Evolutionary conservation across 176 grass and related monocot genomes (phyloP).

Genomic region (bread wheat (Triticum aestivum)): DNA sequence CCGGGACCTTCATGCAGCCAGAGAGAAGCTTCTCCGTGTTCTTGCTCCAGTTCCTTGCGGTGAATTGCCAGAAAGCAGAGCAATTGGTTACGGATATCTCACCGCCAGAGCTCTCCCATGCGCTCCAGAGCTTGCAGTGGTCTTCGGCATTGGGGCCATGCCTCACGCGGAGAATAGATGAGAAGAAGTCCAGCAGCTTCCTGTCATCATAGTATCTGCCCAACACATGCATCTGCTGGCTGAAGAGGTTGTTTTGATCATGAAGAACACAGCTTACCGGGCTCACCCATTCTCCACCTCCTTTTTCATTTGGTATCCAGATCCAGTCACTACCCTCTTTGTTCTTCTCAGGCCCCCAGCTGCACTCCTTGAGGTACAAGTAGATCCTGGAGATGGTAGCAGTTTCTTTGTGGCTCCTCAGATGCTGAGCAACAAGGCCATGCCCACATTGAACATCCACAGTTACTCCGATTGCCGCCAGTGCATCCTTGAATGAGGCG

Average conservation of each 20-base stretch:
- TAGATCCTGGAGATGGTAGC: conserved; percentile 59
- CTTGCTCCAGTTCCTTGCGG: conserved; percentile 39
- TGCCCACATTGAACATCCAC: conserved; percentile 31
- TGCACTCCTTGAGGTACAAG: conserved; percentile 35
- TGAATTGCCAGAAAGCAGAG: conserved; percentile 56
- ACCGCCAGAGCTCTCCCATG: conserved; percentile 44
- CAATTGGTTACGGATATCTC: conserved; percentile 33
- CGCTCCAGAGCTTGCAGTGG: conserved; percentile 49
- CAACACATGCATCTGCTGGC: conserved; percentile 39
- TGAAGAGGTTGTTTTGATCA: conserved; percentile 50
- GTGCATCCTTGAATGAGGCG: conserved; percentile 30
- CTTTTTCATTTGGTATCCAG: conserved; percentile 45
- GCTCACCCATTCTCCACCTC: conserved; percentile 52
- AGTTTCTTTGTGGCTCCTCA: conserved; percentile 39
- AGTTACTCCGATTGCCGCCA: conserved; percentile 42
- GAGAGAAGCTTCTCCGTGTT: conserved; percentile 24
- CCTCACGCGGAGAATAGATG: conserved; percentile 34
- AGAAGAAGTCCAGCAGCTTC: conserved; percentile 50
- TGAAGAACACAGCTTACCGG: conserved; percentile 40
- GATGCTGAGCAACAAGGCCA: conserved; percentile 39
- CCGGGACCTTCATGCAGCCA: conserved; percentile 48
- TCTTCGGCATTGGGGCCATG: conserved; percentile 35
- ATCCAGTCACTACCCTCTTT: conserved; percentile 27
- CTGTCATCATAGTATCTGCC: conserved; percentile 57
- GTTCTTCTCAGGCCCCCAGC: conserved; percentile 41